A percentile compares a stretch with the other conserved stretches of the same genome.
These are phyloP conservation scores for Cyberlindnera veronae DNA, from an alignment of 805 yeast species.

Conservation along the genomic window DNA sequence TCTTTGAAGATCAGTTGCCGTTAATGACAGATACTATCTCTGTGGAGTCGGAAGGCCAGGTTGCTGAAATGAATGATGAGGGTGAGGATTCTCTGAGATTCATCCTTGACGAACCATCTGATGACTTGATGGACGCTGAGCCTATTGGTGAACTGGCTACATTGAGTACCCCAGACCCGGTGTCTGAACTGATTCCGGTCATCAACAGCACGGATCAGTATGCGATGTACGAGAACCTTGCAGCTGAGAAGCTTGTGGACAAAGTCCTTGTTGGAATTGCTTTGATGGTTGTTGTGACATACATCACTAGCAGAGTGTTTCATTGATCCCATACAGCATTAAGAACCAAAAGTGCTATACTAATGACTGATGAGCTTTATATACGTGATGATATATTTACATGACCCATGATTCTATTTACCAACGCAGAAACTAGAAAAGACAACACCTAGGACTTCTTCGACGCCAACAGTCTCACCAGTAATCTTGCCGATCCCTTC, in stretches of 20 bases:
- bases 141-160: neutral
- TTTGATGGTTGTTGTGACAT: too few relatives aligned
- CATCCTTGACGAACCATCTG: neutral
- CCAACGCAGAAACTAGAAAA: conserved; percentile 94
- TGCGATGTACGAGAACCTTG: too few relatives aligned
- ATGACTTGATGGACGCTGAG: neutral
- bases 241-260: too few relatives aligned
- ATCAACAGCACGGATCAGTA: too few relatives aligned
- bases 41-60: too few relatives aligned
- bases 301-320: too few relatives aligned
- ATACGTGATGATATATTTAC: too few relatives aligned
- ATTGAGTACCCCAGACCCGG: too few relatives aligned
- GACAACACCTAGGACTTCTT: conserved; percentile 87
- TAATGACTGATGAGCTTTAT: neutral
- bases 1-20: neutral
- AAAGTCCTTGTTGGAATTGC: too few relatives aligned
- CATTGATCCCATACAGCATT: neutral
- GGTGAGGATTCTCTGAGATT: neutral
- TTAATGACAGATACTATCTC: neutral
- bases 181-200: too few relatives aligned
- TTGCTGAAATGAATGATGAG: neutral
- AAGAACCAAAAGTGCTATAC: neutral
- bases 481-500: conserved; percentile 92
- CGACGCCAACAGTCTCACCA: conserved; percentile 84
- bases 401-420: conserved; percentile 47